A percentile compares a stretch with the other conserved stretches of the same genome.
Conservation (phyloP, 192 early-diverging fungal species). For the Rhizophagus prolifer region DNA sequence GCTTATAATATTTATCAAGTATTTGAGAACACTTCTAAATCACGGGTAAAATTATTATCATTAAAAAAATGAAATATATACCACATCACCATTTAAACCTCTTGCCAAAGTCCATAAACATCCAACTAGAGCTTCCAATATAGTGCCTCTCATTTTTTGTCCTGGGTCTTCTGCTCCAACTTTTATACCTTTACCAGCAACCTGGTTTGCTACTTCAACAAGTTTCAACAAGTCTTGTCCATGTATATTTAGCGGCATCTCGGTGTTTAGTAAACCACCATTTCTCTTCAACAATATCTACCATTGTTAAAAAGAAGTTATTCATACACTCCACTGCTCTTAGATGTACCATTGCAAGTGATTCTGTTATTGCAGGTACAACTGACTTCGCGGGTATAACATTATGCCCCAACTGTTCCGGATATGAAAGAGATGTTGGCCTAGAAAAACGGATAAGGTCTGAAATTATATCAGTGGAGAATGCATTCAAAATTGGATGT, state of each 20-base stretch:
- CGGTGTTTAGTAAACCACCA: slow-evolving; percentile 62
- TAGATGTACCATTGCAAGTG: slow-evolving; percentile 59
- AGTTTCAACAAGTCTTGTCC: slow-evolving; percentile 64
- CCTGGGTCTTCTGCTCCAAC: slow-evolving; percentile 51
- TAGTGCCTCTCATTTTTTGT: slow-evolving; percentile 49
- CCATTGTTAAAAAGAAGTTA: slow-evolving; percentile 75
- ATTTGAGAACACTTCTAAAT: neutral
- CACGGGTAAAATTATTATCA: neutral
- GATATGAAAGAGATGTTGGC: slow-evolving; percentile 51
- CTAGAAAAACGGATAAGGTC: slow-evolving; percentile 48
- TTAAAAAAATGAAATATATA: slow-evolving; percentile 31
- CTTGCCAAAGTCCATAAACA: slow-evolving; percentile 79
- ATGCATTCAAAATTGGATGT: slow-evolving; percentile 44
- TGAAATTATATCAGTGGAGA: slow-evolving; percentile 51
- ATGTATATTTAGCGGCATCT: slow-evolving; percentile 48
- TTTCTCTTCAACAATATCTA: slow-evolving; percentile 56
- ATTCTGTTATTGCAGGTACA: slow-evolving; percentile 45
- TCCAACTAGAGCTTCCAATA: slow-evolving; percentile 67
- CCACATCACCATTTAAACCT: slow-evolving; percentile 58
- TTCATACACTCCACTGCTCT: slow-evolving; percentile 72
- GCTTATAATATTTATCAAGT: slow-evolving; percentile 31
- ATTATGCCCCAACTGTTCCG: slow-evolving; percentile 39
- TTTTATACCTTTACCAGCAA: slow-evolving; percentile 51
- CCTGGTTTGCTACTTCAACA: slow-evolving; percentile 53
- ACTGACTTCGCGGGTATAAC: slow-evolving; percentile 26